Evolutionary conservation across 805 yeast species (phyloP), one percentile per base, ranked within the genome.

Genomic region (Danielia oregonensis): DNA sequence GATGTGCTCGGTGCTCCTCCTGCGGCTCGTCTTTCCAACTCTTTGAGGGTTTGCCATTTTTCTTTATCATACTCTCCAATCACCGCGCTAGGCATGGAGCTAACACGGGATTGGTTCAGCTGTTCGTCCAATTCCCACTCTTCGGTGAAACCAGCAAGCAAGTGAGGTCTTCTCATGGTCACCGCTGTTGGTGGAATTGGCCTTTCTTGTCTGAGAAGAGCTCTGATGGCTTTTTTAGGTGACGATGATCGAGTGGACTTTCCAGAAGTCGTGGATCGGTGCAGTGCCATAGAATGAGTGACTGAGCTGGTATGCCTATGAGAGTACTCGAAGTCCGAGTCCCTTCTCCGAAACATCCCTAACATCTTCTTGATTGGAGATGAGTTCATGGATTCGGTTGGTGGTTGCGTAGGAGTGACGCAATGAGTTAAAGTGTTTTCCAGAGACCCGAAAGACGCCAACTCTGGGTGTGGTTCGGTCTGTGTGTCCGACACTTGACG

Each of bases 31-130:
- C 35, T 35, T 32, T 44, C 32, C 32, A 71, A 43, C 15, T 64
- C 51, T 44, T 70, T 68, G 41, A 78, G 61, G 0, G 76, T 72
- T 37, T 72, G 61, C 84, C 84, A 78, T 51, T 79, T 79, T 51
- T 79, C 86, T 46, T 72, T 61, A 47, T 79, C 86, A 49, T 79
- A 79, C 48, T 76, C 77, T 0, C 85, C 84, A 36, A 78, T 69
- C 3, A 76, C 78, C 9, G 70, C 76, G 26, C 78, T 67, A 1
- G 85, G 84, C 24, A 68, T 40, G 48, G 71, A 57, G 57, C 75
- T 49, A 26, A 58, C 65, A 10, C 68, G 56, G 3, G 74, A 70
- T 43, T 54, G 46, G 35, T 57, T 62, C 12, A 70, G 63, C 11
- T 54, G 57, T 2, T 61, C 64, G 10, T 51, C 52, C 11, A 51